Percentiles rank a stretch among this genome's conserved stretches.
Evolutionary conservation across 2,329 filamentous ascomycete genomes (phyloP).

Genomic region (Pezicula radicicola): DNA sequence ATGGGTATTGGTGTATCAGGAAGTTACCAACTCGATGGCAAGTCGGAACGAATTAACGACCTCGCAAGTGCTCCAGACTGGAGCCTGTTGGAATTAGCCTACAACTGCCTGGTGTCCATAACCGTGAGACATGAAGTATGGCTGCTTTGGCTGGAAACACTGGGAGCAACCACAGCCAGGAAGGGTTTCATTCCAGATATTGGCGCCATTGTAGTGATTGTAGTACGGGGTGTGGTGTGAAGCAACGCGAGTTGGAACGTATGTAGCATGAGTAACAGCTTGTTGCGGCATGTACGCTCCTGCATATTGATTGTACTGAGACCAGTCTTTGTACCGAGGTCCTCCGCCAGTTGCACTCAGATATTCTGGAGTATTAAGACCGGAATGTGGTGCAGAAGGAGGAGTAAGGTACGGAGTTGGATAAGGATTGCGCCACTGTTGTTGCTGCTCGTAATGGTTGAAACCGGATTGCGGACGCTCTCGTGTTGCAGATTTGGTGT

Average conservation of each 20-base stretch:
- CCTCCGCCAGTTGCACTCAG: slow-evolving; percentile 42
- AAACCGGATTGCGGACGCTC: slow-evolving; percentile 25
- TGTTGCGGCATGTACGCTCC: slow-evolving; percentile 29
- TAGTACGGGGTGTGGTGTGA: slow-evolving; percentile 46
- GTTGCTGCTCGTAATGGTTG: slow-evolving; percentile 28
- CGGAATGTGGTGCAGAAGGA: slow-evolving; percentile 50
- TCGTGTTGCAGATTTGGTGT: slow-evolving; percentile 40
- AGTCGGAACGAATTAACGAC: no score
- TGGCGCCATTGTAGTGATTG: slow-evolving; percentile 38
- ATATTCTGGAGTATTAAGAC: slow-evolving; percentile 51
- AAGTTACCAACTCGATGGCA: slow-evolving; percentile 1
- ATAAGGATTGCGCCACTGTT: slow-evolving; percentile 30
- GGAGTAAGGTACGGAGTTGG: slow-evolving; percentile 41
- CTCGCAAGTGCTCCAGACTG: not conserved
- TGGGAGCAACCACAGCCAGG: slow-evolving; percentile 43
- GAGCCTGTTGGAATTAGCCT: slow-evolving; percentile 22
- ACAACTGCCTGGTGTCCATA: slow-evolving; percentile 45
- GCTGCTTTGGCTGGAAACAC: slow-evolving; percentile 45
- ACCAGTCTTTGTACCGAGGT: slow-evolving; percentile 50
- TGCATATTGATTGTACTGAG: slow-evolving; percentile 45
- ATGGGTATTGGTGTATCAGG: not conserved
- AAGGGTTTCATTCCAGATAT: slow-evolving; percentile 42
- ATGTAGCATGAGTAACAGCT: slow-evolving; percentile 22
- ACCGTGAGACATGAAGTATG: slow-evolving; percentile 41
- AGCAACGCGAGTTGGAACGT: slow-evolving; percentile 40